Evolutionary conservation across 176 grass and related monocot species (phyloP).

Genomic region (Eragrostis curvula): DNA sequence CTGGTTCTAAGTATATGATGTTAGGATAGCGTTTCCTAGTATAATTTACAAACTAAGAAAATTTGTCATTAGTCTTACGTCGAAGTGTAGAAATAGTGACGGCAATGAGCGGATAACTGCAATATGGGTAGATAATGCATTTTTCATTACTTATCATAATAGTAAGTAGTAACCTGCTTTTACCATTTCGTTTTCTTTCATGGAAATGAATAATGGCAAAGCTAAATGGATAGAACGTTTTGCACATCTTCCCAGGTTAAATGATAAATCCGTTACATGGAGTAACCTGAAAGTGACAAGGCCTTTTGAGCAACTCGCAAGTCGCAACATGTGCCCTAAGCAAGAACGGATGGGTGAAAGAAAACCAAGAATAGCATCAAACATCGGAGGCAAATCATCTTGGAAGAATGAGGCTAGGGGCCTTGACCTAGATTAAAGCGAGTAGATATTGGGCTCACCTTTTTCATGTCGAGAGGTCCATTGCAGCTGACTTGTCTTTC

Average conservation of each 20-base stretch:
- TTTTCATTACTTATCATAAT: too few relatives aligned
- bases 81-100: too few relatives aligned
- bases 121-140: too few relatives aligned
- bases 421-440: background rate
- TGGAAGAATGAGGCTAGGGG: background rate
- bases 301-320: background rate
- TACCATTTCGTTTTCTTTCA: too few relatives aligned
- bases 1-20: too few relatives aligned
- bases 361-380: background rate
- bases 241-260: too few relatives aligned
- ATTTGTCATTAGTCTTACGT: too few relatives aligned
- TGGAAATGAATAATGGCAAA: too few relatives aligned
- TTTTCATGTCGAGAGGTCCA: constrained; percentile 21
- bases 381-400: background rate
- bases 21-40: too few relatives aligned
- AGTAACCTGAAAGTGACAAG: background rate
- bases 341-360: background rate
- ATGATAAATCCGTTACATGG: background rate
- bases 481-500: constrained; percentile 19
- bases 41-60: too few relatives aligned
- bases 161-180: too few relatives aligned
- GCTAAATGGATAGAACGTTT: background rate
- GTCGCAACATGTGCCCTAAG: background rate
- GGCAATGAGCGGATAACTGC: too few relatives aligned
- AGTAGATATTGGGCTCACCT: background rate